These are phyloP conservation scores for Salix udensis DNA, from an alignment of 345 rosid genomes.

Conservation along the genomic window DNA sequence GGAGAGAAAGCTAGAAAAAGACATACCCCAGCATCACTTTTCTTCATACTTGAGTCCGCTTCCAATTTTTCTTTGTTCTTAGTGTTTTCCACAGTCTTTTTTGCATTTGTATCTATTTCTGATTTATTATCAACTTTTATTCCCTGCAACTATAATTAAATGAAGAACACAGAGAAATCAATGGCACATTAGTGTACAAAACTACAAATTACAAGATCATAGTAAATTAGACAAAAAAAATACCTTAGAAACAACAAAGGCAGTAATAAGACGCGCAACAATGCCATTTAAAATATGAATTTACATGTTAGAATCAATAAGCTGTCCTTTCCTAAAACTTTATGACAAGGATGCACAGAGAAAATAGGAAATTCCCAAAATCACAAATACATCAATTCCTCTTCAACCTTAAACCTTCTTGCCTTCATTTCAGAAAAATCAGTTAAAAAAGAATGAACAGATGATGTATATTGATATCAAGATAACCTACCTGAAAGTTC, in stretches of 20 bases:
- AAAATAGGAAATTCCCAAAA: background rate
- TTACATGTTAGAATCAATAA: background rate
- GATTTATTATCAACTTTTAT: conserved; percentile 33
- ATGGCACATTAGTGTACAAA: background rate
- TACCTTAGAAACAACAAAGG: background rate
- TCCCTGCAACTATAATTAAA: conserved; percentile 30
- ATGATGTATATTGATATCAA: conserved; percentile 7
- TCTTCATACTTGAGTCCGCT: conserved; percentile 34
- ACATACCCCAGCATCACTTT: conserved; percentile 47
- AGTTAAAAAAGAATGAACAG: background rate
- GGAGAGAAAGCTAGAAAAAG: background rate
- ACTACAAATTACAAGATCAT: background rate
- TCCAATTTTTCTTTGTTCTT: conserved; percentile 46
- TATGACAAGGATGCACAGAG: background rate
- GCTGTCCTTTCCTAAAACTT: background rate
- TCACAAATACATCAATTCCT: background rate
- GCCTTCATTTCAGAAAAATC: background rate
- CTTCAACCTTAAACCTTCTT: background rate
- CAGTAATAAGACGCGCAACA: background rate
- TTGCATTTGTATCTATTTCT: conserved; percentile 47
- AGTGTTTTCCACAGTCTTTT: conserved; percentile 34
- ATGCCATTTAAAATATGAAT: background rate
- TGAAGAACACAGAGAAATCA: conserved; percentile 4
- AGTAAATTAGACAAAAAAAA: background rate
- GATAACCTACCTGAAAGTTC: conserved; percentile 47